Base-by-base conservation (phyloP, 306 rosid genomes). In the Oemleria cerasiformis region DNA sequence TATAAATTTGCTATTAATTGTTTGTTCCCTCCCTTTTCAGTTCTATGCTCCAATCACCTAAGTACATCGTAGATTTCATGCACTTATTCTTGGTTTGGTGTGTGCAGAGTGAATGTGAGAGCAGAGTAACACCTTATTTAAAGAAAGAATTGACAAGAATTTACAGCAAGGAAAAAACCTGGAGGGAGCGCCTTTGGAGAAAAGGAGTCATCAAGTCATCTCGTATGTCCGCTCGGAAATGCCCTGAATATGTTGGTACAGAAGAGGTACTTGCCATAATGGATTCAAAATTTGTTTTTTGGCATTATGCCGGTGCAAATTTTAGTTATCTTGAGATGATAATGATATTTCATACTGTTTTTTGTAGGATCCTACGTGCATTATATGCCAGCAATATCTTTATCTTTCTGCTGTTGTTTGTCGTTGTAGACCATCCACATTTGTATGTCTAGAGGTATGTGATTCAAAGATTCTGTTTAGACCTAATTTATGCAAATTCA, bases 141-240 rank as follows among this genome's bases (percentile, higher is more conserved):
- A 94, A 86, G 89, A 85, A 84, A 62, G 99, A 94, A 81, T 79
- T 91, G 85, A 62, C 82, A 68, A 77, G 89, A 67, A 82, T 94
- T 70, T 84, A 65, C 59, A 70, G 74, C 58, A 91, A 84, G 60
- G 97, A 94, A 79, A 94, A 89, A 81, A 77, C 78, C 50, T 86
- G 90, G 88, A 89, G 99, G 78, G 97, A 85, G 86, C 86, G 70
- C 79, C 97, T 94, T 12, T 94, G 99, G 99, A 89, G 74, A 86
- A 86, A 81, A 80, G 97, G 99, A 30, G 74, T 91, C 47, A 63
- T 83, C 54, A 89, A 84, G 78, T 91, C 95, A 70, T 89, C 99
- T 77, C 66, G 73, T 39, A 76, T 91, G 93, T 68, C 91, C 53
- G 80, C 95, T 79, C 85, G 90, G 41, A 80, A 82, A 71, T 86